These are phyloP conservation scores for Staphylotrichum tortipilum DNA, from an alignment of 495 filamentous ascomycete genomes.

Conservation along the genomic window DNA sequence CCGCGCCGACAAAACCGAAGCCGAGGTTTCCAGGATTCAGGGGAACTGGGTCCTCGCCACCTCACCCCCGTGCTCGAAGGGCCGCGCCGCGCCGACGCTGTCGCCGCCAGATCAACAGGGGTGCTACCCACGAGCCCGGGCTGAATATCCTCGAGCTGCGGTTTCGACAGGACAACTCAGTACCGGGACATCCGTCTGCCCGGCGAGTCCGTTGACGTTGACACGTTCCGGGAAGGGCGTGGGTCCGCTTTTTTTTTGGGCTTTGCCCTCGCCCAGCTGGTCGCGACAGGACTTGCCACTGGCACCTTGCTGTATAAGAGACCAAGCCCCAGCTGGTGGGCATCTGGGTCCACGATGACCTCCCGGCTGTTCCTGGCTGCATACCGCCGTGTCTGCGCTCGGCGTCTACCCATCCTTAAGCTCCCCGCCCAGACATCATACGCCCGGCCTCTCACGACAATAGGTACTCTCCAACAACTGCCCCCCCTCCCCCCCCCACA, in stretches of 20 bases:
- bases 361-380: constrained; percentile 10
- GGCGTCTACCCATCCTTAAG: not conserved
- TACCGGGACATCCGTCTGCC: no score
- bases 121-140: no score
- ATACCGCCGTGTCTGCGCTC: constrained; percentile 1
- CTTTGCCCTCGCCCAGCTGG: not conserved
- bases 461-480: constrained; percentile 6
- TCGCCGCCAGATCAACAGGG: no score
- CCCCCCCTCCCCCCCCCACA: not conserved
- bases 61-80: no score
- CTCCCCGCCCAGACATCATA: not conserved
- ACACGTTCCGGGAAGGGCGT: not conserved
- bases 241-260: constrained; percentile 1
- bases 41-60: no score
- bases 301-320: constrained; percentile 4
- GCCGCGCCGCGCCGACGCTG: no score
- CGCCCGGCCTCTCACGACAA: constrained; percentile 7
- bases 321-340: not conserved
- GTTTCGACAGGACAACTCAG: not conserved
- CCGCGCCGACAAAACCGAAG: no score
- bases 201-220: no score
- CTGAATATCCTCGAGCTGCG: not conserved
- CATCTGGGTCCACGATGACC: constrained; percentile 13
- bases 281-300: constrained; percentile 2
- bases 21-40: no score